Evolutionary conservation across 2,329 filamentous ascomycete species (phyloP), one percentile per base, ranked within the genome.

Genomic region (Trichoderma sp.): DNA sequence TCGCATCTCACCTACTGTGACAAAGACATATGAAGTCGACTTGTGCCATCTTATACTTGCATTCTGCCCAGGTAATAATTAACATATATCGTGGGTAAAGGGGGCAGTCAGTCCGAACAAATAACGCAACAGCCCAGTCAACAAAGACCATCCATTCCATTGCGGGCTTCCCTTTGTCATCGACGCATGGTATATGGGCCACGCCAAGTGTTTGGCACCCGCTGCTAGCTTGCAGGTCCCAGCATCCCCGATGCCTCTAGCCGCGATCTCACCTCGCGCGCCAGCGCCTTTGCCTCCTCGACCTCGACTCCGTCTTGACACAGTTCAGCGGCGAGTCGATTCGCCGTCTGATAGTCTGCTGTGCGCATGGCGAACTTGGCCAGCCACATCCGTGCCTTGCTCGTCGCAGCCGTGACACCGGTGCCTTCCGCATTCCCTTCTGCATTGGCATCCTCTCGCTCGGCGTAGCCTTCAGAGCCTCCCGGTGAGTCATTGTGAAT

Each of bases 301-400:
- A 98, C 92, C 77, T 98, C 95, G 28, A 96, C 89, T 0, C 95
- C 95, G 77, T 99, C 95, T 77, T 97, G 92, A 75, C 93, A 97
- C 52, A 99, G 81, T 78, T 99, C 95, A 67, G 89, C 92, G 0
- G 93, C 93, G 48, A 98, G 80, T 68, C 92, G 87, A 78, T 90
- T 90, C 4, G 92, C 92, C 21, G 90, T 85, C 39, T 83, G 81
- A 71, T 91, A 91, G 75, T 97, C 92, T 45, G 88, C 88, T 12
- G 85, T 85, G 44, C 86, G 84, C 79, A 96, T 90, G 14, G 92
- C 90, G 79, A 89, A 90, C 64, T 88, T 87, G 17, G 95, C 95
- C 64, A 99, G 85, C 95, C 95, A 99, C 82, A 97, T 87, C 24
- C 95, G 85, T 7, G 95, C 95, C 73, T 93, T 96, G 70, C 91